phyloP scores from a whole-genome alignment of 2,329 filamentous ascomycete species.

The Lachnellula cervina region DNA sequence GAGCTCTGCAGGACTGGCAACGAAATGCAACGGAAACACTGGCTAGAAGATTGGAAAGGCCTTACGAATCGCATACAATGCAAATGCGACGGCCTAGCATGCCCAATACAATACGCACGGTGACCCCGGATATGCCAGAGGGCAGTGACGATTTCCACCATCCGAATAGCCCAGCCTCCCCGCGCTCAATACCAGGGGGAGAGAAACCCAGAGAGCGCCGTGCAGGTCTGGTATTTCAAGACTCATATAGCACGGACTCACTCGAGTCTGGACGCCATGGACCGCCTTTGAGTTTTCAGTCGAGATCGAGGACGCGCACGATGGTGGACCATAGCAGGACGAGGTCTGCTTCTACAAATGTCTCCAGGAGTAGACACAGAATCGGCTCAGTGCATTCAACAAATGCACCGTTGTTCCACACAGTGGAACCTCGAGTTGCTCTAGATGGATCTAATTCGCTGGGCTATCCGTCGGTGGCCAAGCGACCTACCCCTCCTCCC shows the following conservation, averaged over 20 bases:
- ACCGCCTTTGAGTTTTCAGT: slow-evolving; percentile 30
- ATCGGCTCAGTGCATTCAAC: slow-evolving; percentile 68
- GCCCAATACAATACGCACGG: slow-evolving; percentile 53
- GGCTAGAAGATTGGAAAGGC: slow-evolving; percentile 22
- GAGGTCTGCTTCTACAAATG: slow-evolving; percentile 35
- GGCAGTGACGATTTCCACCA: slow-evolving; percentile 23
- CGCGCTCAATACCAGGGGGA: slow-evolving; percentile 42
- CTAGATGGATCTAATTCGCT: slow-evolving; percentile 34
- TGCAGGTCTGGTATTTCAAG: slow-evolving; percentile 58
- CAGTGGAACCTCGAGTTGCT: slow-evolving; percentile 39
- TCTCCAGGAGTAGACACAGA: slow-evolving; percentile 51
- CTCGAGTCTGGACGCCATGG: slow-evolving; percentile 15
- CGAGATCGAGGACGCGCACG: slow-evolving; percentile 45
- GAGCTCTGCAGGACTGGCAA: slow-evolving; percentile 28
- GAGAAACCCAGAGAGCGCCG: slow-evolving; percentile 40
- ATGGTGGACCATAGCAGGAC: slow-evolving; percentile 37
- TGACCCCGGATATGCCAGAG: slow-evolving; percentile 55
- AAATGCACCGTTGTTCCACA: slow-evolving; percentile 47
- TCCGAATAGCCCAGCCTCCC: slow-evolving; percentile 34
- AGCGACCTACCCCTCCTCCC: slow-evolving; percentile 28
- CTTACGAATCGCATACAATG: slow-evolving; percentile 19
- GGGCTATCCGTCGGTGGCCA: slow-evolving; percentile 38
- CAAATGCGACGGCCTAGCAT: slow-evolving; percentile 28
- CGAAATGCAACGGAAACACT: slow-evolving; percentile 26
- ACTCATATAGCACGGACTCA: slow-evolving; percentile 44